Conservation (phyloP, 2,329 filamentous ascomycete genomes). For the Nigrospora oryzae region DNA sequence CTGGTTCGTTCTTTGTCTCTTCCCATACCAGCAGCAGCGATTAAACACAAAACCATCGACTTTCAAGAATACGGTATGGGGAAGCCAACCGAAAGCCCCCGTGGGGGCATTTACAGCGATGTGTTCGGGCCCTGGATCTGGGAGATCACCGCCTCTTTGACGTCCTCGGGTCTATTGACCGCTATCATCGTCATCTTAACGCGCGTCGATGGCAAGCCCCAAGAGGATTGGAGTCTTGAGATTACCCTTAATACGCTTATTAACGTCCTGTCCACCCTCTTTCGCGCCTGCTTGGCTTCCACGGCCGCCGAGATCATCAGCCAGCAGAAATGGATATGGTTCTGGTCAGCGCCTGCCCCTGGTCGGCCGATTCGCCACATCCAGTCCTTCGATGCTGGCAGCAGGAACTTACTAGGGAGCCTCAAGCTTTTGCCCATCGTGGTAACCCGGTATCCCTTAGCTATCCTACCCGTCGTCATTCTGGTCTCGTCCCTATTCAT, state of each 20-base stretch:
- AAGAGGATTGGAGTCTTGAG: not conserved
- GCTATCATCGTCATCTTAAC: not conserved
- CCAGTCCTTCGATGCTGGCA: not conserved
- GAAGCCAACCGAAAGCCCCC: no score
- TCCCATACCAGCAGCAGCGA: no score
- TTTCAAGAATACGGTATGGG: no score
- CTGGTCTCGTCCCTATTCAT: not conserved
- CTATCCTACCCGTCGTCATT: not conserved
- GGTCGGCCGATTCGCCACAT: not conserved
- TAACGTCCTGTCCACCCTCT: not conserved
- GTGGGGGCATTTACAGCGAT: no score
- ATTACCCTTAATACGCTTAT: not conserved
- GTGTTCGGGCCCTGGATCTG: not conserved
- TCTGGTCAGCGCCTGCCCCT: not conserved
- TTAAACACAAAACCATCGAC: no score
- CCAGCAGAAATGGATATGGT: conserved; percentile 1
- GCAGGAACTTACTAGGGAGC: not conserved
- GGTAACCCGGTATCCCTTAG: not conserved
- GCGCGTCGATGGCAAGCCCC: not conserved
- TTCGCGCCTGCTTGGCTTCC: not conserved
- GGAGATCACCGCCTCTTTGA: not conserved
- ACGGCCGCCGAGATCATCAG: not conserved
- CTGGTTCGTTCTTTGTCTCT: no score
- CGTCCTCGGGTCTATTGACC: not conserved
- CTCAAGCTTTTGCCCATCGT: not conserved